Evolutionary conservation across 179 eudicot genomes (phyloP), one percentile per base, ranked within the genome.

Genomic region (Beta macrorhiza): DNA sequence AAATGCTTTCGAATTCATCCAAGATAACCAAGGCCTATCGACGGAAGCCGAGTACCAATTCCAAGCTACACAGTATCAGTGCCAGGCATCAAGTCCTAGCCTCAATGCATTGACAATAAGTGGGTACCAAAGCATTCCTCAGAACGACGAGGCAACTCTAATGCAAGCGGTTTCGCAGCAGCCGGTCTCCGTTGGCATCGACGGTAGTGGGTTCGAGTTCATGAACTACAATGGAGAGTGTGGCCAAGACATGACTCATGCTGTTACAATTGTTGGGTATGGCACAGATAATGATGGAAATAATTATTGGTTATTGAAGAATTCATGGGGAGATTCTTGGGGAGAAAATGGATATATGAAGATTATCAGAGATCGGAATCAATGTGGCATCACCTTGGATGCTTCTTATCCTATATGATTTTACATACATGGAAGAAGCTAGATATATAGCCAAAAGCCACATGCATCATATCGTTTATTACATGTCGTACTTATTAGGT

Each of bases 201-300:
- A 71, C 56, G 68, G 47, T 4, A 61, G 32, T 1, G 25, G 61
- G 2, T 25, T 9, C 3, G 61, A 45, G 2, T 75, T 81, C 29
- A 3, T 5, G 2, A 0, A 25, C 45, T 82, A 82, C 62, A 10
- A 13, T 0, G 67, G 17, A 8, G 9, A 52, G 15, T 64, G 90
- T 62, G 81, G 80, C 6, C 37, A 55, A 0, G 0, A 73, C 0
- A 8, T 74, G 0, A 73, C 74, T 76, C 91, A 89, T 72, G 91
- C 75, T 2, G 80, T 89, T 58, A 37, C 85, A 13, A 47, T 81
- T 0, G 74, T 87, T 7, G 90, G 89, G 45, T 89, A 87, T 56
- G 91, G 89, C 5, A 82, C 83, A 1, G 79, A 74, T 25, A 20
- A 13, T 5, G 47, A 12, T 56, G 75, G 83, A 7, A 4, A 8